Percentiles rank a stretch among this genome's conserved stretches.
phyloP scores from a whole-genome alignment of 208 protist species.

The Trichomonas vaginalis region DNA sequence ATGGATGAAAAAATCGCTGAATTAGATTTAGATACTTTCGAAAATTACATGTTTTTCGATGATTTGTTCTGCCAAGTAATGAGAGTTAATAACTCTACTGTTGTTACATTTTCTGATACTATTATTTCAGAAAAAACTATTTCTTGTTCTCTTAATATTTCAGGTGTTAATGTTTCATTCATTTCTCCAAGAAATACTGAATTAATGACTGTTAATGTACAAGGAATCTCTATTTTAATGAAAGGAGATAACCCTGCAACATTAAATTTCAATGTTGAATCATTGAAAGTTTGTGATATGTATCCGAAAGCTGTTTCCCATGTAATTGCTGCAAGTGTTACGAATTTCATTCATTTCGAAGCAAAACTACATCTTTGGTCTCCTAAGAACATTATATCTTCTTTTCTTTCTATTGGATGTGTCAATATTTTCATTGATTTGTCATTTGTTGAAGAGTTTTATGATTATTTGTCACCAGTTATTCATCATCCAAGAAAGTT shows the following conservation, averaged over 20 bases:
- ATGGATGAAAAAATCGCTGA: not conserved
- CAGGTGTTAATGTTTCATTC: not conserved
- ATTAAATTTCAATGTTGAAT: not conserved
- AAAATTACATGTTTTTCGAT: not conserved
- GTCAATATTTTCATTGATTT: not conserved
- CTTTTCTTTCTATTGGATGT: not conserved
- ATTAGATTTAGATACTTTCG: not conserved
- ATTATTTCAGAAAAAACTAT: not conserved
- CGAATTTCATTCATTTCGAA: not conserved
- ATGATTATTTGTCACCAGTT: not conserved
- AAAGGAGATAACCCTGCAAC: not conserved
- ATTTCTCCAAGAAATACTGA: not conserved
- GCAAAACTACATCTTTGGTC: not conserved
- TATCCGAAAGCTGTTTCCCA: not conserved
- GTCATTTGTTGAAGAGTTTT: not conserved
- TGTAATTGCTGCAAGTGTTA: not conserved
- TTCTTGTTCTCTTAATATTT: not conserved
- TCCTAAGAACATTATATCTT: not conserved
- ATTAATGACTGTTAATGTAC: not conserved
- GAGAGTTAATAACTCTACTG: not conserved
- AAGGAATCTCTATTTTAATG: not conserved
- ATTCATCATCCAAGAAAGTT: not conserved
- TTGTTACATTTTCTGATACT: not conserved
- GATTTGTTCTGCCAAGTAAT: not conserved
- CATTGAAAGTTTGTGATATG: not conserved